Percentiles rank a stretch among this genome's conserved stretches.
Conservation (phyloP, 345 rosid genomes). For the Lumnitzera racemosa region DNA sequence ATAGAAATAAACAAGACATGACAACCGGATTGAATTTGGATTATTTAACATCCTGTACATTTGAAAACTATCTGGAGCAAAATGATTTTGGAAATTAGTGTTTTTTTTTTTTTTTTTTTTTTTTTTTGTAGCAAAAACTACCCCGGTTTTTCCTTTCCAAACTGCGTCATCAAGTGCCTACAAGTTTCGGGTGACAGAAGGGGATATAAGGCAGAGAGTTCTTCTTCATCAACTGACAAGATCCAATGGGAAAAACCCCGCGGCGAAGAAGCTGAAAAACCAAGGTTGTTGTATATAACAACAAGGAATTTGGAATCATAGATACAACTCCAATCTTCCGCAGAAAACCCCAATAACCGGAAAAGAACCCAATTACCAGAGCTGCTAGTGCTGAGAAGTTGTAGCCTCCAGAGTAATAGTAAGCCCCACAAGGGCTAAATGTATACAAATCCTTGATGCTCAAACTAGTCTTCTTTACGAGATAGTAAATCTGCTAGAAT, state of each 20-base stretch:
- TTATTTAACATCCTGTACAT: too few relatives aligned
- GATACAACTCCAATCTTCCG: slow-evolving; percentile 56
- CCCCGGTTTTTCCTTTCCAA: not conserved
- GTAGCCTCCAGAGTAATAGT: slow-evolving; percentile 59
- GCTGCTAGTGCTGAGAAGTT: slow-evolving; percentile 56
- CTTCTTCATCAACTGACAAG: slow-evolving; percentile 31
- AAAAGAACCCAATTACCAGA: slow-evolving; percentile 52
- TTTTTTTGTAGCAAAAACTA: too few relatives aligned
- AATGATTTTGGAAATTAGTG: too few relatives aligned
- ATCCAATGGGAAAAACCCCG: slow-evolving; percentile 59
- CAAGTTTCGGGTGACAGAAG: slow-evolving; percentile 29
- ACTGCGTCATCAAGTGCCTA: not conserved
- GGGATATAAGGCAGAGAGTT: slow-evolving; percentile 24
- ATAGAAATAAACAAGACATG: too few relatives aligned
- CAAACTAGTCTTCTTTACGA: slow-evolving; percentile 38
- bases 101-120: too few relatives aligned
- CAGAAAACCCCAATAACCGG: slow-evolving; percentile 76
- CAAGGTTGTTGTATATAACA: slow-evolving; percentile 71
- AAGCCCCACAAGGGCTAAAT: slow-evolving; percentile 47
- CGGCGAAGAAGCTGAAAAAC: slow-evolving; percentile 72
- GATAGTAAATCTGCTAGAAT: slow-evolving; percentile 69
- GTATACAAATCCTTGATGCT: slow-evolving; percentile 53
- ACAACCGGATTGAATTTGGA: too few relatives aligned
- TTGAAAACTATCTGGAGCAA: too few relatives aligned
- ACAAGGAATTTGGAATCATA: slow-evolving; percentile 29